Percentiles rank a stretch among this genome's conserved stretches.
phyloP scores from a whole-genome alignment of 2,329 filamentous ascomycete genomes.

The Colletotrichum incanum region DNA sequence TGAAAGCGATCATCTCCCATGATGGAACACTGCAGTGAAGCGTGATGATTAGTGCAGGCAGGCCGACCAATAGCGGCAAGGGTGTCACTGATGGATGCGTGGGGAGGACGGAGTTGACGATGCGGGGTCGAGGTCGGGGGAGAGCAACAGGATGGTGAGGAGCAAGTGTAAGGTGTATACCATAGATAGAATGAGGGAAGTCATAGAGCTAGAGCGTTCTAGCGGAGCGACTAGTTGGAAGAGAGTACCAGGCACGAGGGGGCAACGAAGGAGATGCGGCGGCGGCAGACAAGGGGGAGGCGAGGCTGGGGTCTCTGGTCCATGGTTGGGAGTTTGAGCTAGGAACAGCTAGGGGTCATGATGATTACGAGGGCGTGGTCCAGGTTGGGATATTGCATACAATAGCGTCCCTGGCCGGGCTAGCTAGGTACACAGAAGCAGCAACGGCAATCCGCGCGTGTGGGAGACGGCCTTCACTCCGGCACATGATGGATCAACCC shows the following conservation, averaged over 20 bases:
- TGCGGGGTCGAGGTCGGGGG: constrained; percentile 34
- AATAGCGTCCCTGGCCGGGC: constrained; percentile 6
- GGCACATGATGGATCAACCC: constrained; percentile 30
- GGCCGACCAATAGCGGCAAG: constrained; percentile 28
- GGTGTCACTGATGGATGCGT: constrained; percentile 37
- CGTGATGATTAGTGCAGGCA: constrained; percentile 29
- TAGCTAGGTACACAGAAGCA: background rate
- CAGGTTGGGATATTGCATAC: constrained; percentile 22
- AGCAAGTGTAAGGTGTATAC: background rate
- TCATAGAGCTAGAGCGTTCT: constrained; percentile 13
- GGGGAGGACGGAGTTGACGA: constrained; percentile 36
- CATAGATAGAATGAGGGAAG: constrained; percentile 1
- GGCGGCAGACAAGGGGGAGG: constrained; percentile 5
- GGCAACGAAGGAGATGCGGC: constrained; percentile 7
- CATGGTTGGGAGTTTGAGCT: constrained; percentile 17
- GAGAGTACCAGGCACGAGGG: background rate
- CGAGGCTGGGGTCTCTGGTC: constrained; percentile 1
- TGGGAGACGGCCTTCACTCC: constrained; percentile 38
- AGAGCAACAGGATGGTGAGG: constrained; percentile 1
- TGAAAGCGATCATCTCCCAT: constrained; percentile 36
- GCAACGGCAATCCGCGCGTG: constrained; percentile 19
- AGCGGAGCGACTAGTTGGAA: constrained; percentile 12
- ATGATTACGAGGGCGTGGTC: constrained; percentile 22
- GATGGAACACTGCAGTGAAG: constrained; percentile 35
- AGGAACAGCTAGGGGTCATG: constrained; percentile 24